Evolutionary conservation across 768 basidiomycete genomes (phyloP).

Genomic region (Albatrellus ellisii): DNA sequence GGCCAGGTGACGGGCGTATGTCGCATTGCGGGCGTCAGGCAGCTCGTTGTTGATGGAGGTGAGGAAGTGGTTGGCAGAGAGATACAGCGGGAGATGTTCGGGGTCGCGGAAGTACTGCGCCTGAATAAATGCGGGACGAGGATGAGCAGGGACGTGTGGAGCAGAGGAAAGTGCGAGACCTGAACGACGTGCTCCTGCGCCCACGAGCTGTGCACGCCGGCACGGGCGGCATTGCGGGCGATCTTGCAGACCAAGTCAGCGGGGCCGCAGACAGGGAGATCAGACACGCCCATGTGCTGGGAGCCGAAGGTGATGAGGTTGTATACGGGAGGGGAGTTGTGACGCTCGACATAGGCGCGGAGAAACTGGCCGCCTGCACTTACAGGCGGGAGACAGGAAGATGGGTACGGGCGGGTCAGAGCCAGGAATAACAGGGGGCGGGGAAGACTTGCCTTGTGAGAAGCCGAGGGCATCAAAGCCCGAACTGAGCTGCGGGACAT

Average conservation of each 20-base stretch:
- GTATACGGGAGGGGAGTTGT: constrained; percentile 58
- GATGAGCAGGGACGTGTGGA: neutral
- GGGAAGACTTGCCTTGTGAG: constrained; percentile 49
- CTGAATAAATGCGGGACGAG: constrained; percentile 26
- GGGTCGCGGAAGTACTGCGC: constrained; percentile 85
- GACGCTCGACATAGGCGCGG: constrained; percentile 69
- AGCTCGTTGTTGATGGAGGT: constrained; percentile 71
- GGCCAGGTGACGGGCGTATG: constrained; percentile 47
- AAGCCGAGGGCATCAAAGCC: constrained; percentile 86
- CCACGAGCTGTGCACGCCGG: constrained; percentile 62
- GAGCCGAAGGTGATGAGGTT: constrained; percentile 84
- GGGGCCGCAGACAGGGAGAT: constrained; percentile 50
- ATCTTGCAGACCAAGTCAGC: constrained; percentile 60
- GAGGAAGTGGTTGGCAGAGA: constrained; percentile 51
- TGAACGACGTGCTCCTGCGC: constrained; percentile 66
- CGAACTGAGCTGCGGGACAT: constrained; percentile 43
- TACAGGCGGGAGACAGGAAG: too few relatives aligned
- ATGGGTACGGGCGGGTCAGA: neutral
- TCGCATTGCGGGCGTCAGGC: constrained; percentile 31
- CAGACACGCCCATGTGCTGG: constrained; percentile 79
- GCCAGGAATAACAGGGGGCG: neutral
- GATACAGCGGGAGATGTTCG: constrained; percentile 40
- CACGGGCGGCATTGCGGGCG: constrained; percentile 45
- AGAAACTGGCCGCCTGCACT: constrained; percentile 73
- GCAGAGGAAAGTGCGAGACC: constrained; percentile 24